Conservation (phyloP, 2,329 filamentous ascomycete genomes). For the Chaetothyriales sp. region DNA sequence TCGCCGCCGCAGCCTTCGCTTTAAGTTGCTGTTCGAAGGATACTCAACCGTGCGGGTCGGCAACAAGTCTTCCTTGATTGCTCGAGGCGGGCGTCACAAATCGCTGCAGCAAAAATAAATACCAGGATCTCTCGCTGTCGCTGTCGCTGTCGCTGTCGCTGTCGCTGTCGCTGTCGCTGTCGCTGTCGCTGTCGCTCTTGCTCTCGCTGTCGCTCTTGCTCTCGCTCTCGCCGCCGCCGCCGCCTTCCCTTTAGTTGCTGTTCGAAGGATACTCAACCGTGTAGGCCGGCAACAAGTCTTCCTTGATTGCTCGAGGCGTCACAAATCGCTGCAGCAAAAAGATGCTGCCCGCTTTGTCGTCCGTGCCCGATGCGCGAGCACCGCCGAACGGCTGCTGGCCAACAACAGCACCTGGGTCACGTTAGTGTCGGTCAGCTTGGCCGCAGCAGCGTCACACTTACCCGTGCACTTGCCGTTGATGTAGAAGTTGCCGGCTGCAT, state of each 20-base stretch:
- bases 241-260: slow-evolving; percentile 25
- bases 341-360: slow-evolving; percentile 44
- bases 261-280: slow-evolving; percentile 43
- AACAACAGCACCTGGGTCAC: slow-evolving; percentile 27
- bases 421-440: background rate
- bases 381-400: slow-evolving; percentile 41
- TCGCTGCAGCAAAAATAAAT: slow-evolving; percentile 36
- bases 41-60: slow-evolving; percentile 36
- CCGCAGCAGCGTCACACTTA: slow-evolving; percentile 12
- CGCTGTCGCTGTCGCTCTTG: too few species aligned
- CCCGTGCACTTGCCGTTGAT: slow-evolving; percentile 65
- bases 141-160: too few species aligned
- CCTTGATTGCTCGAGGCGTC: slow-evolving; percentile 43
- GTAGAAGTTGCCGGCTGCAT: slow-evolving; percentile 72
- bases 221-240: too few species aligned
- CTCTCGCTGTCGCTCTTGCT: background rate
- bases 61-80: slow-evolving; percentile 44
- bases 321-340: slow-evolving; percentile 41
- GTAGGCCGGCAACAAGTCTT: slow-evolving; percentile 37
- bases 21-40: slow-evolving; percentile 37
- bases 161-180: too few species aligned
- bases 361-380: slow-evolving; percentile 42
- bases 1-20: too few species aligned
- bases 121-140: too few species aligned
- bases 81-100: slow-evolving; percentile 45